Evolutionary conservation across 2,329 filamentous ascomycete genomes (phyloP), one percentile per base, ranked within the genome.

Genomic region (Aspergillus persii): DNA sequence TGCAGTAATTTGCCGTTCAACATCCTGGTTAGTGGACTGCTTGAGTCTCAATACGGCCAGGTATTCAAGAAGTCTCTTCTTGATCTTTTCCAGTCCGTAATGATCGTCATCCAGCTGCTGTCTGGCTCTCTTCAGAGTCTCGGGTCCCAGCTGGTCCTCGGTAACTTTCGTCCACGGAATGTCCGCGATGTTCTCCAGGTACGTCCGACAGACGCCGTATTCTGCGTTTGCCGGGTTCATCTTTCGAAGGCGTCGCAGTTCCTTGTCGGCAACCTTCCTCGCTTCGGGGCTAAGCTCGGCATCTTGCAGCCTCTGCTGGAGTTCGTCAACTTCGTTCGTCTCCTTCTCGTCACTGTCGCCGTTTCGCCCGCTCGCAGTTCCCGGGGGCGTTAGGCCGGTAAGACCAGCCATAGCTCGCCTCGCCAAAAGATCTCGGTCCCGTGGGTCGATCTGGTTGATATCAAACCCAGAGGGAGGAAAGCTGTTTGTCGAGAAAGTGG

Each of bases 221-320:
- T 99, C 95, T 41, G 96, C 94, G 72, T 98, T 95, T 53, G 91
- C 91, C 0, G 95, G 93, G 69, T 92, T 93, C 91, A 98, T 98
- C 80, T 96, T 96, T 69, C 90, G 90, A 62, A 99, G 78, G 26
- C 95, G 84, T 69, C 91, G 91, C 50, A 99, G 76, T 74, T 99
- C 95, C 55, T 93, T 85, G 59, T 96, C 90, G 1, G 92, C 94
- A n/a, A 96, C 87, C 78, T 95, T 97, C 61, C 89, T 84, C 6
- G 92, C 93, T 64, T 99, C 95, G 0, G 89, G 84, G 0, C 89
- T 90, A 47, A 99, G 82, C 63, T 89, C 86, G 0, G 94, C 93
- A 50, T 87, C 88, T 52, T 95, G 87, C 8, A 99, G 81, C 72
- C 89, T 91, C 79, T 94, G 93, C 77, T 92, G 91, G 50, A 99